Evolutionary conservation across 2,329 filamentous ascomycete species (phyloP).

Genomic region (Cadophora sp.): DNA sequence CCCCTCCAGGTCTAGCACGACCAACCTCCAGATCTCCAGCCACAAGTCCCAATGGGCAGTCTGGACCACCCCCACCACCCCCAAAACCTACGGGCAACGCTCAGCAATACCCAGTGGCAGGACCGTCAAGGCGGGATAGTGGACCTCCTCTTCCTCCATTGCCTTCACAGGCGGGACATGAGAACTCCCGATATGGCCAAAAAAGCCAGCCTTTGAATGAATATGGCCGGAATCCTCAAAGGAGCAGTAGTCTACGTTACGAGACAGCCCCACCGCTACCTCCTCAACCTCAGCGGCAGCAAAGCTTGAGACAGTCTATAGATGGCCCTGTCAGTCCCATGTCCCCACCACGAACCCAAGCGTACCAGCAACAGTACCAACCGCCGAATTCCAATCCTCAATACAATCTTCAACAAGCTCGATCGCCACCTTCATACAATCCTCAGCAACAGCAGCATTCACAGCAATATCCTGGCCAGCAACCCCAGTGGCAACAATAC

Average conservation of each 20-base stretch:
- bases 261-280: conserved; percentile 42
- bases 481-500: conserved; percentile 41
- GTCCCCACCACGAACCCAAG: conserved; percentile 37
- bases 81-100: conserved; percentile 41
- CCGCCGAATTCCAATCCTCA: conserved; percentile 28
- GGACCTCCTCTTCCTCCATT: conserved; percentile 46
- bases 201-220: conserved; percentile 32
- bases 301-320: conserved; percentile 34
- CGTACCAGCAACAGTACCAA: conserved; percentile 35
- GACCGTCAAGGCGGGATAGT: conserved; percentile 35
- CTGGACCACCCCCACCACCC: conserved; percentile 45
- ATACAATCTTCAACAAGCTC: conserved; percentile 29
- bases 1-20: conserved; percentile 70
- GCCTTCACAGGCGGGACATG: conserved; percentile 35
- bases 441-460: conserved; percentile 34
- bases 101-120: conserved; percentile 28
- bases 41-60: conserved; percentile 41
- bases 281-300: conserved; percentile 41
- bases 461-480: conserved; percentile 33
- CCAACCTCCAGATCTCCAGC: conserved; percentile 49
- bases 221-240: conserved; percentile 40
- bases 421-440: conserved; percentile 34
- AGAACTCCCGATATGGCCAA: conserved; percentile 34
- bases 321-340: conserved; percentile 43
- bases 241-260: conserved; percentile 44